These are phyloP conservation scores for Pyrus hybrid DNA, from an alignment of 331 rosid genomes.

Conservation along the genomic window DNA sequence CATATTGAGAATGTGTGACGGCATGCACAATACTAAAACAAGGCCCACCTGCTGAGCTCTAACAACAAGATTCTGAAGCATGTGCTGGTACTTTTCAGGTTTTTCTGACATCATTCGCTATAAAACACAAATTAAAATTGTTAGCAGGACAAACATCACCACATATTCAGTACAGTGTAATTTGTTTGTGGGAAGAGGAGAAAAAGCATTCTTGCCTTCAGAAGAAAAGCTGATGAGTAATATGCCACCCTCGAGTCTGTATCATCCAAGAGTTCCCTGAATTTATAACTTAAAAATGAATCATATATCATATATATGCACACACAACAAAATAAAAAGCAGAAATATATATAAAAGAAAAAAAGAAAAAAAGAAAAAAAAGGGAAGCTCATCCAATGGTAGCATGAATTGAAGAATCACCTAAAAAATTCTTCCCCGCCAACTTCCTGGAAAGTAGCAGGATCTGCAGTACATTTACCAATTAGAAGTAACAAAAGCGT, in stretches of 20 bases:
- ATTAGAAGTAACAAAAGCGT: conserved; percentile 84
- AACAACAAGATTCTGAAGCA: conserved; percentile 92
- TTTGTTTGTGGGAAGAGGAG: neutral
- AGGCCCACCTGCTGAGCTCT: conserved; percentile 94
- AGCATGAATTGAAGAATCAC: conserved; percentile 36
- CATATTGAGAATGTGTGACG: neutral
- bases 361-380: too few species aligned
- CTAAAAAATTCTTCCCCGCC: conserved; percentile 86
- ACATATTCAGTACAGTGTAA: conserved; percentile 5
- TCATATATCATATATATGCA: conserved; percentile 8
- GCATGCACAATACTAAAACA: conserved; percentile 19
- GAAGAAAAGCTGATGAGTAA: conserved; percentile 96
- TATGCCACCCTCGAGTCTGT: conserved; percentile 98
- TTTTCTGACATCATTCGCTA: conserved; percentile 98
- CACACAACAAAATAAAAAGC: conserved; percentile 5
- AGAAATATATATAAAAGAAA: too few species aligned
- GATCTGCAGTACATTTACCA: conserved; percentile 94
- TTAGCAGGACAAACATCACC: conserved; percentile 7
- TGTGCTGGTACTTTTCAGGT: conserved; percentile 91
- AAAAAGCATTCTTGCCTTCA: conserved; percentile 55
- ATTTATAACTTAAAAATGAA: neutral
- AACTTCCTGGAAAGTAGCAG: conserved; percentile 76
- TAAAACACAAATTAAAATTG: conserved; percentile 16
- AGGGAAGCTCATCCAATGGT: neutral
- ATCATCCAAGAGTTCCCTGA: conserved; percentile 94